Percentiles rank a stretch among this genome's conserved stretches.
These are phyloP conservation scores for Lathyrus sativus DNA, from an alignment of 306 rosid species.

Conservation along the genomic window DNA sequence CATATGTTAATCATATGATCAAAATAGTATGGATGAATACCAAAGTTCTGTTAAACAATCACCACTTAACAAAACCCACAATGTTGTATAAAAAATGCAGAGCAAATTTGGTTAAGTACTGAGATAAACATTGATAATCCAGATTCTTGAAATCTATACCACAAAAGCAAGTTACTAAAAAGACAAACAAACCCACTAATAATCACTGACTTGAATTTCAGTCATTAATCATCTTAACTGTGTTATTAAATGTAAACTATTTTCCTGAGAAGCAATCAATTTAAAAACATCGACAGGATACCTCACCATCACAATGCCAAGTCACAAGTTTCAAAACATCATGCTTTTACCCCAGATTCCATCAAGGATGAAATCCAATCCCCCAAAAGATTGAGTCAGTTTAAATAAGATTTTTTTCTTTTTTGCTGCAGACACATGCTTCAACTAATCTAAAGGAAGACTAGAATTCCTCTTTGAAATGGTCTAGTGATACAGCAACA, in stretches of 20 bases:
- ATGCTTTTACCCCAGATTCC: not conserved
- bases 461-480: not conserved
- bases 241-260: constrained; percentile 9
- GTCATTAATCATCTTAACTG: not conserved
- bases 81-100: not conserved
- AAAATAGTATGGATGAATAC: not conserved
- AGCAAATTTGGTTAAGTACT: constrained; percentile 5
- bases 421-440: not conserved
- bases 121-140: not conserved
- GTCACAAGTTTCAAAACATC: not conserved
- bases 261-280: not conserved
- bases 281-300: not conserved
- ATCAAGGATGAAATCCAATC: constrained; percentile 7
- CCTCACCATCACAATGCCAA: not conserved
- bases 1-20: not conserved
- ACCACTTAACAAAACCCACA: not conserved
- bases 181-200: constrained; percentile 18
- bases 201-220: constrained; percentile 4
- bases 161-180: constrained; percentile 20
- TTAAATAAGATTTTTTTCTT: not conserved
- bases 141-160: constrained; percentile 1
- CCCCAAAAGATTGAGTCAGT: not conserved
- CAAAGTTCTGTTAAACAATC: not conserved
- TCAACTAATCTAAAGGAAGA: not conserved
- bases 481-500: too few species aligned